Evolutionary conservation across 202 grass and related monocot species (phyloP), one percentile per base, ranked within the genome.

Genomic region (Musa balbisiana): DNA sequence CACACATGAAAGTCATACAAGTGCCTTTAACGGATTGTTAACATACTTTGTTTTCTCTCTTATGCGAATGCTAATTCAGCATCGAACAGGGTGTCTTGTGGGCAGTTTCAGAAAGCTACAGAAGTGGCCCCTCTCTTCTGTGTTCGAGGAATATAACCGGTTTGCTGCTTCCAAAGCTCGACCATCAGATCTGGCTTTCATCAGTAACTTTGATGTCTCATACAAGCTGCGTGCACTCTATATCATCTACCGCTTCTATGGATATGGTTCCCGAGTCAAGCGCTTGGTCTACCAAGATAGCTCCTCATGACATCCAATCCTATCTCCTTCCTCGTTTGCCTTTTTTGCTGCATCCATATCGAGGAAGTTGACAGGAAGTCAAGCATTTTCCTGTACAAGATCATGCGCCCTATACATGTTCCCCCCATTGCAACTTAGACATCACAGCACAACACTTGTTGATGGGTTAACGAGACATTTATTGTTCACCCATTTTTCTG

Each of bases 21-120:
- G 1, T 69, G 70, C 50, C 9, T 15, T 53, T 11, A 26, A 24
- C 33, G 21, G 22, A 73, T 16, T 73, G 9, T 3, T 67, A 2
- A 23, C 25, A 13, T 69, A 8, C 49, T 43, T 55, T 3, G 9
- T 62, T 43, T 51, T 76, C 52, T 76, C 52, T 24, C 19, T 16
- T 77, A 10, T 13, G 12, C 52, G 49, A 69, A 15, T 13, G 9
- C 19, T 68, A 54, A n/a, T 51, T 9, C 78, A 80, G 78, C 78
- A 80, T 19, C 78, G 78, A 10, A 80, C 78, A 10, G 78, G 78
- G 15, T 80, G 69, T 17, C 55, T 80, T n/a, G 58, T 80, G 24
- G 78, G 78, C 49, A 73, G 78, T 20, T 80, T 80, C 69, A 80
- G 78, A 29, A 80, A 80, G 50, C 49, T 80, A 24, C 78, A 80